A percentile compares a stretch with the other conserved stretches of the same genome.
Evolutionary conservation across 306 rosid genomes (phyloP).

Genomic region (Canavalia ensiformis): DNA sequence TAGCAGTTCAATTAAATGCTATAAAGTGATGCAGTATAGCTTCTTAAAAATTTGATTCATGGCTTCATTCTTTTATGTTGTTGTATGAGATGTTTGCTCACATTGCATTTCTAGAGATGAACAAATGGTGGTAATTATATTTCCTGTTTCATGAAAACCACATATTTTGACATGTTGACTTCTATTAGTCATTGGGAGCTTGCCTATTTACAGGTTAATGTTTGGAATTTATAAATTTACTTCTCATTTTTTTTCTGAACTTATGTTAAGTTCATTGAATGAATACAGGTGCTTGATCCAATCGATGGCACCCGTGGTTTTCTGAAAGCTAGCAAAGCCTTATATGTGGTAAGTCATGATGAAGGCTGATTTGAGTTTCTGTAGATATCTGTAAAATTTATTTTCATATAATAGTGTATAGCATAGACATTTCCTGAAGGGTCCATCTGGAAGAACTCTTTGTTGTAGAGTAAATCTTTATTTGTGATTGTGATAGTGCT

Average conservation of each 20-base stretch:
- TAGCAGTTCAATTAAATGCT: constrained; percentile 28
- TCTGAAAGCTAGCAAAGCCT: constrained; percentile 66
- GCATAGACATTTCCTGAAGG: background rate
- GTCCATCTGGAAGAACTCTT: constrained; percentile 35
- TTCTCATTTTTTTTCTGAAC: constrained; percentile 39
- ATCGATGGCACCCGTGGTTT: constrained; percentile 92
- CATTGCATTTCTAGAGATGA: constrained; percentile 19
- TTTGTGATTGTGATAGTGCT: constrained; percentile 36
- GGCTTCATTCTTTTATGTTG: constrained; percentile 28
- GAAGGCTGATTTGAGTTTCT: constrained; percentile 40
- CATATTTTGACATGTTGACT: constrained; percentile 25
- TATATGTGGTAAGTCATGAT: constrained; percentile 71
- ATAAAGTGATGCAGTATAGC: constrained; percentile 1
- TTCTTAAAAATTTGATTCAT: constrained; percentile 8
- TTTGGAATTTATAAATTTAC: constrained; percentile 25
- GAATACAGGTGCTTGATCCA: constrained; percentile 89
- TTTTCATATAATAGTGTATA: constrained; percentile 7
- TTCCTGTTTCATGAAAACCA: constrained; percentile 6
- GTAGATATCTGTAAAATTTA: background rate
- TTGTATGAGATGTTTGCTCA: constrained; percentile 24
- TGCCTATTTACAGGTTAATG: constrained; percentile 11
- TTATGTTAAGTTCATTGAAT: constrained; percentile 38
- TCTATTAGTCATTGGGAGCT: background rate
- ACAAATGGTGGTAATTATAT: constrained; percentile 20
- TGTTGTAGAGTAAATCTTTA: constrained; percentile 14